Base-by-base conservation (phyloP, 768 basidiomycete genomes). In the Cystofilobasidium bisporidii region DNA sequence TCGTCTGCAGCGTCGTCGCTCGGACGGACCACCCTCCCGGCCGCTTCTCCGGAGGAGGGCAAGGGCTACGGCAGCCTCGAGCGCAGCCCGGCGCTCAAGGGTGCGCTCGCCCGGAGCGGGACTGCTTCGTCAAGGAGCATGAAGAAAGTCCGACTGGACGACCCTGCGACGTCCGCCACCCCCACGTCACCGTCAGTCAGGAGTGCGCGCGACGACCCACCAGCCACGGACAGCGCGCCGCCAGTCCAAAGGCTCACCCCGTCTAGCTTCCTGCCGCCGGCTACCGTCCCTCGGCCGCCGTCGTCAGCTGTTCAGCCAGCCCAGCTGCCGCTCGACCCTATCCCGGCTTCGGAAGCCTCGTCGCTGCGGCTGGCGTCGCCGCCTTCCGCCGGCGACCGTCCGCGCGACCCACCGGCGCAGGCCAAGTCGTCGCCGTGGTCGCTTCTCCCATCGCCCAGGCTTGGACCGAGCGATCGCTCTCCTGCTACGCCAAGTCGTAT, bases 1-100 rank as follows among this genome's bases (percentile, higher is more conserved):
- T 48, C 47, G 47, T 48, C 47, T 6, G 47, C 47, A 24, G 47
- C 47, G 22, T 48, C 47, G 6, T 57, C 63, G 26, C 38, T 56
- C 3, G 55, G 55, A 17, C 38, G 63, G 40, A 40, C 32, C 17
- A 56, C 63, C 20, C 26, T 41, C 15, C 53, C 40, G 20, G 36
- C 38, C 14, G 17, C 24, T 3, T 30, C 63, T 2, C 24, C 53
- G 38, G 63, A 55, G 18, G 26, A 14, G 11, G 63, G n/a, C 24
- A 64, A 57, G 38, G 53, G 53, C 17, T 64, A 64, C 55, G 63
- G 63, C 15, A 64, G 63, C 38, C 36, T 64, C 38, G 63, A 64
- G 63, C 18, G 38, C 38, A 64, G 55, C 33, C 38, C 53, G 8
- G 53, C 55, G 2, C 53, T 43, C 28, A 56, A 56, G 38, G 22